Evolutionary conservation across 2,329 filamentous ascomycete genomes (phyloP).

Genomic region (Metarhizium album): DNA sequence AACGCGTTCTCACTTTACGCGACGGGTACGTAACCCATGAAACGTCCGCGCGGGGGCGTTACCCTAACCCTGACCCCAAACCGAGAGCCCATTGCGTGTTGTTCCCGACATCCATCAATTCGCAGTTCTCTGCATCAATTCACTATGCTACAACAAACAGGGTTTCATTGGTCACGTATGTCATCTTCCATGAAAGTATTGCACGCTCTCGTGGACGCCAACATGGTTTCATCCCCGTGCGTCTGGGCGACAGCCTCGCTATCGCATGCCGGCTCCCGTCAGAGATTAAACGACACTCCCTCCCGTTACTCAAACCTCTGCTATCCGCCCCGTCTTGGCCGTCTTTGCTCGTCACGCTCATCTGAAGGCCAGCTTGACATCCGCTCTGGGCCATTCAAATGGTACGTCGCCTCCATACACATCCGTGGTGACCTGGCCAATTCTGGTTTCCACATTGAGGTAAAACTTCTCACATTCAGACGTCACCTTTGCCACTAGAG

Average conservation of each 20-base stretch:
- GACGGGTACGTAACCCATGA: background rate
- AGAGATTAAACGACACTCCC: background rate
- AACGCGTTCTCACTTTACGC: constrained; percentile 4
- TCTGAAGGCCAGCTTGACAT: constrained; percentile 49
- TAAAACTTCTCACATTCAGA: constrained; percentile 54
- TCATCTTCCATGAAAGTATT: constrained; percentile 1
- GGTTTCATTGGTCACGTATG: constrained; percentile 1
- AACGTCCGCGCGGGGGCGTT: background rate
- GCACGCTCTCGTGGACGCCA: constrained; percentile 5
- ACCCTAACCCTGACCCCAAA: constrained; percentile 6
- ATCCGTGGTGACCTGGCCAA: constrained; percentile 48
- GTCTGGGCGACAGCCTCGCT: background rate
- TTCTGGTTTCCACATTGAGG: constrained; percentile 48
- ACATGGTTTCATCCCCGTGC: background rate
- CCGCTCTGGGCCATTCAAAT: constrained; percentile 55
- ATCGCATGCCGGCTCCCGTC: constrained; percentile 2
- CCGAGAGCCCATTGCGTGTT: no score
- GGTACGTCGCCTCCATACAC: constrained; percentile 54
- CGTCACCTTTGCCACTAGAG: constrained; percentile 46
- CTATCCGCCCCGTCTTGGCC: background rate
- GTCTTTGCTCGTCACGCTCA: constrained; percentile 8
- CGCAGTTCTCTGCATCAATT: no score
- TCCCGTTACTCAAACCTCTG: background rate
- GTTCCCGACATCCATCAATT: no score
- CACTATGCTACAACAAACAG: background rate